Evolutionary conservation across 805 yeast species (phyloP), one percentile per base, ranked within the genome.

Genomic region (Zygoascus biomembranicola): DNA sequence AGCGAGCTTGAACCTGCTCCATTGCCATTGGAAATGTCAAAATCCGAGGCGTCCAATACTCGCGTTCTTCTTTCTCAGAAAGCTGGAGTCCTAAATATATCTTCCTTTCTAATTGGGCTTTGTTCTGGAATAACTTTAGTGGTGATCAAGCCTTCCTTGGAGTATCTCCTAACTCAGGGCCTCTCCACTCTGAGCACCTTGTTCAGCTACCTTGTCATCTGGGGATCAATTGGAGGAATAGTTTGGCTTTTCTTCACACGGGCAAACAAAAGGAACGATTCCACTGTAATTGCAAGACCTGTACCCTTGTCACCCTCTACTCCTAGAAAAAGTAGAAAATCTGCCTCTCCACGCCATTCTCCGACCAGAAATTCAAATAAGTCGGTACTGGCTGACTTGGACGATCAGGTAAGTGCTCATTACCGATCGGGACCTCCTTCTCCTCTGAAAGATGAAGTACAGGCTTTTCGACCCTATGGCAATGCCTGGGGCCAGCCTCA

Each of bases 401-500:
- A 35, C 10, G 39, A 35, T 8, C 39, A 35, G 16, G 10, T 35
- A 11, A 35, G 39, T 35, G 39, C 39, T n/a, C 13, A n/a, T 8
- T 35, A 35, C 10, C 39, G 44, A 13, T 19, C 44, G 10, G 42
- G 8, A 37, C 23, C 41, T 2, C 8, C 41, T 8, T 49, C 53
- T 6, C 49, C 48, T n/a, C 14, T 39, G 31, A 42, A 46, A 16
- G 57, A 54, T 32, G 53, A 51, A 16, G 10, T 39, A 8, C 39
- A 51, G 32, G 49, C 57, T 3, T 54, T 50, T 42, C 14, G 54
- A 18, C 57, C 57, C 5, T 54, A 54, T 23, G 37, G 37, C 8
- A 46, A 32, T 32, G 5, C 37, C 11, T 11, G 41, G n/a, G 18
- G n/a, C 11, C 18, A 16, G 5, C 5, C 9, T 10, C 26, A 31